These are phyloP conservation scores for Amorphotheca resinae DNA, from an alignment of 495 filamentous ascomycete genomes.

Conservation along the genomic window DNA sequence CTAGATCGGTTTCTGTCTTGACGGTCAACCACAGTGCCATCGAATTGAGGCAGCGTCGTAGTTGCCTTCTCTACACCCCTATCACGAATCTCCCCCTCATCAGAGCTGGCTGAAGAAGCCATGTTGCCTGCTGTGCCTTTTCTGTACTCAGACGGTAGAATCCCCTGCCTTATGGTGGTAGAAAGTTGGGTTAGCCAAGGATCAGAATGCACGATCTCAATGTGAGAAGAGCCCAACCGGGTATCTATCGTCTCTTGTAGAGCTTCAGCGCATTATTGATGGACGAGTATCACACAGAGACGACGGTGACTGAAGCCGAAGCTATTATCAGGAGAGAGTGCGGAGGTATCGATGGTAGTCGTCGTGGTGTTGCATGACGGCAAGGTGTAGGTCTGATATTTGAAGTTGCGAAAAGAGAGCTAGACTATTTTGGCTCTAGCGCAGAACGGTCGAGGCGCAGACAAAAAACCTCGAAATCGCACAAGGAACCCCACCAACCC, in stretches of 20 bases:
- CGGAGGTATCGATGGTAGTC: not conserved
- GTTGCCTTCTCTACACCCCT: conserved; percentile 55
- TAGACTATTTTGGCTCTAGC: conserved; percentile 2
- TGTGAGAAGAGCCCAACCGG: conserved; percentile 38
- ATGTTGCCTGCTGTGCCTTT: conserved; percentile 13
- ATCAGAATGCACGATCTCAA: conserved; percentile 19
- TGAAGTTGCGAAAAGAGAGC: not conserved
- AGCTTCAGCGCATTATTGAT: conserved; percentile 17
- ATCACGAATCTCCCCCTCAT: conserved; percentile 87
- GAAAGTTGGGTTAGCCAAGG: conserved; percentile 21
- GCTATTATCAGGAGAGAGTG: too few relatives aligned
- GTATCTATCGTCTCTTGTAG: conserved; percentile 24
- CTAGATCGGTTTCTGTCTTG: conserved; percentile 56
- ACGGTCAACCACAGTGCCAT: conserved; percentile 55
- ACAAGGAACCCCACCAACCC: conserved; percentile 1
- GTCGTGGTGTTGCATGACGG: not conserved
- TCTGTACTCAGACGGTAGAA: conserved; percentile 11
- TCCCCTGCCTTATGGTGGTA: conserved; percentile 18
- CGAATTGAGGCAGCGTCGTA: conserved; percentile 32
- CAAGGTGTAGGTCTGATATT: not conserved
- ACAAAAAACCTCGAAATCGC: conserved; percentile 5
- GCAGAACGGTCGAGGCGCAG: not conserved
- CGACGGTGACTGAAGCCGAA: too few relatives aligned
- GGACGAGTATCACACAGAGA: too few relatives aligned
- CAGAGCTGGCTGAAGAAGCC: conserved; percentile 42